Evolutionary conservation across 1,284 basidiomycete genomes (phyloP).

Genomic region (Heliocybe sulcata): DNA sequence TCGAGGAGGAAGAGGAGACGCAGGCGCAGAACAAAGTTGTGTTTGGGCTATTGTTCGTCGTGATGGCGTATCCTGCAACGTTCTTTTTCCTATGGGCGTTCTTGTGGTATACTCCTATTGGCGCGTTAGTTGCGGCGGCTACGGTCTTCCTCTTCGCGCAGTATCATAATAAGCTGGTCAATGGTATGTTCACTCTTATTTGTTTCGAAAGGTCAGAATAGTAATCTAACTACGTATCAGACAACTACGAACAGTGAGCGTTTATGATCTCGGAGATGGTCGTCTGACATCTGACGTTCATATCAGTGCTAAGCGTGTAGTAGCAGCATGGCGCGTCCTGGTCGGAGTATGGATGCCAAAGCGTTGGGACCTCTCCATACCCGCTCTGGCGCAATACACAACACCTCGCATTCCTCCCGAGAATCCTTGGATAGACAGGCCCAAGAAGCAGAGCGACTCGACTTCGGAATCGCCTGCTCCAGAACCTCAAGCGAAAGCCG

Average conservation of each 20-base stretch:
- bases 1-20: conserved; percentile 85
- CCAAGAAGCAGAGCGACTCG: conserved; percentile 19
- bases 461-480: conserved; percentile 12
- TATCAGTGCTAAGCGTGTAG: conserved; percentile 67
- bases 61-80: conserved; percentile 73
- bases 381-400: conserved; percentile 70
- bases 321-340: conserved; percentile 85
- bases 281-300: conserved; percentile 9
- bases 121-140: conserved; percentile 26
- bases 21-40: conserved; percentile 91
- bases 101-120: conserved; percentile 59
- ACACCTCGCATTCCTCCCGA: conserved; percentile 55
- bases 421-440: conserved; percentile 62
- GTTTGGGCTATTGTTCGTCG: conserved; percentile 69
- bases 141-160: conserved; percentile 68
- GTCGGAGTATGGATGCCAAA: conserved; percentile 87
- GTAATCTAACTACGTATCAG: too few relatives aligned
- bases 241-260: conserved; percentile 80
- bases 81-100: conserved; percentile 83
- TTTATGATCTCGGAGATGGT: conserved; percentile 8
- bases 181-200: conserved; percentile 36
- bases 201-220: too few relatives aligned
- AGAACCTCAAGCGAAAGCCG: neutral
- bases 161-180: conserved; percentile 77
- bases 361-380: conserved; percentile 66